Conservation (phyloP, 345 rosid species). For the Nephelium lappaceum region DNA sequence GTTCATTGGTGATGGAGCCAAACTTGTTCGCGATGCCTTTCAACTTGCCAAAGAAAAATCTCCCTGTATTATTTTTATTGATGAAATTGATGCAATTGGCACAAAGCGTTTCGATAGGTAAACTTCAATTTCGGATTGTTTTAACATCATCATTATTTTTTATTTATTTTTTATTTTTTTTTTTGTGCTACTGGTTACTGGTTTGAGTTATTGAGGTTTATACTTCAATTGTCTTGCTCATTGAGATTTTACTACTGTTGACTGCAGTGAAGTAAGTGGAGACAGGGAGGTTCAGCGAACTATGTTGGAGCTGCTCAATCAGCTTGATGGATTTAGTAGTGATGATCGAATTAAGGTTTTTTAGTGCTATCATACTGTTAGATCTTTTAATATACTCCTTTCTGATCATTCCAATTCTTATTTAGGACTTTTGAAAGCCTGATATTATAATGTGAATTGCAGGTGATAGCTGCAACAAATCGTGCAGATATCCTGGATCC, state of each 20-base stretch:
- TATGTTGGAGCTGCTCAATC: conserved; percentile 96
- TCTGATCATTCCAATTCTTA: not conserved
- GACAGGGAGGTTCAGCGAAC: conserved; percentile 99
- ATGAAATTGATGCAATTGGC: conserved; percentile 98
- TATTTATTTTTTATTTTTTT: too few relatives aligned
- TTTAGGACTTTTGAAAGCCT: not conserved
- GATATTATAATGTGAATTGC: conserved; percentile 8
- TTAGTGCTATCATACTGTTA: not conserved
- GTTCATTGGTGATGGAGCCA: conserved; percentile 99
- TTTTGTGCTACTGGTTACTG: too few relatives aligned
- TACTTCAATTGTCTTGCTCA: not conserved
- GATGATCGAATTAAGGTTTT: conserved; percentile 96
- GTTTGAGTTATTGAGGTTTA: not conserved
- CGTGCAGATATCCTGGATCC: conserved; percentile 99
- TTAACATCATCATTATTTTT: not conserved
- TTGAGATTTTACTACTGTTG: not conserved
- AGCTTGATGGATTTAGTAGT: conserved; percentile 98
- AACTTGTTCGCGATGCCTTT: conserved; percentile 99
- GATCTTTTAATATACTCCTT: conserved; percentile 1
- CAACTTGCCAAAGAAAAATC: conserved; percentile 99
- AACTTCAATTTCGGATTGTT: not conserved
- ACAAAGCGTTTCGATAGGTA: conserved; percentile 99
- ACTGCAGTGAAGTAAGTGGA: conserved; percentile 98
- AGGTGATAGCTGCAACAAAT: conserved; percentile 99
- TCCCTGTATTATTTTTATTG: conserved; percentile 98